Percentiles rank a stretch among this genome's conserved stretches.
phyloP scores from a whole-genome alignment of 2,329 filamentous ascomycete genomes.

The Sordariomycetes sp. region DNA sequence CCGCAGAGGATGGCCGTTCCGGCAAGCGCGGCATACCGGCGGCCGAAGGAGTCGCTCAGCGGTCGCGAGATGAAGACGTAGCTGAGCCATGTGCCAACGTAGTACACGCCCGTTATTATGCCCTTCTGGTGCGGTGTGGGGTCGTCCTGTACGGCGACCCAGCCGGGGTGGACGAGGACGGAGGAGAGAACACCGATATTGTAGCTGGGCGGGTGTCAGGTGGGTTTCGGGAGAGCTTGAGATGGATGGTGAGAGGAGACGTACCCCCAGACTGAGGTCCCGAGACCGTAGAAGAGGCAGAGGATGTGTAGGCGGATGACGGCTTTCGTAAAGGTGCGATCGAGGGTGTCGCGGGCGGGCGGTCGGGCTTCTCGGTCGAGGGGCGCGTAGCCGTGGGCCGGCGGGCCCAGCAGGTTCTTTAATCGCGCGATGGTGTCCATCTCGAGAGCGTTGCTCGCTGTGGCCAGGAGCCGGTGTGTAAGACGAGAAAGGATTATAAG shows the following conservation, averaged over 20 bases:
- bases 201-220: slow-evolving; percentile 24
- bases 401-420: neutral
- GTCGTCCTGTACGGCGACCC: slow-evolving; percentile 31
- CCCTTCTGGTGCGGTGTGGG: slow-evolving; percentile 35
- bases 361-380: neutral
- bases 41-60: slow-evolving; percentile 37
- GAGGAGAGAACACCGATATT: slow-evolving; percentile 47
- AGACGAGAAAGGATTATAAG: neutral
- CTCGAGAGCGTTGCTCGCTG: neutral
- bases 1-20: slow-evolving; percentile 34
- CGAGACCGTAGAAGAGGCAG: slow-evolving; percentile 36
- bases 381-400: slow-evolving; percentile 1
- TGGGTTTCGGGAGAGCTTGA: neutral
- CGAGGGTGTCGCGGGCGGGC: neutral
- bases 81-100: slow-evolving; percentile 42
- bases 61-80: slow-evolving; percentile 44
- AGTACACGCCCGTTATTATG: slow-evolving; percentile 45
- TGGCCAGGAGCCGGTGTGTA: no score
- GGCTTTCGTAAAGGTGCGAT: slow-evolving; percentile 17
- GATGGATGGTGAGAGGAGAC: slow-evolving; percentile 8
- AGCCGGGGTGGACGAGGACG: slow-evolving; percentile 44
- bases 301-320: slow-evolving; percentile 21
- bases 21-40: slow-evolving; percentile 35
- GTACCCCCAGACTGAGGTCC: slow-evolving; percentile 41
- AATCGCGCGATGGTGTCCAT: neutral